These are phyloP conservation scores for Solanum aculeatissimum DNA, from an alignment of 305 asterid species.

Conservation along the genomic window DNA sequence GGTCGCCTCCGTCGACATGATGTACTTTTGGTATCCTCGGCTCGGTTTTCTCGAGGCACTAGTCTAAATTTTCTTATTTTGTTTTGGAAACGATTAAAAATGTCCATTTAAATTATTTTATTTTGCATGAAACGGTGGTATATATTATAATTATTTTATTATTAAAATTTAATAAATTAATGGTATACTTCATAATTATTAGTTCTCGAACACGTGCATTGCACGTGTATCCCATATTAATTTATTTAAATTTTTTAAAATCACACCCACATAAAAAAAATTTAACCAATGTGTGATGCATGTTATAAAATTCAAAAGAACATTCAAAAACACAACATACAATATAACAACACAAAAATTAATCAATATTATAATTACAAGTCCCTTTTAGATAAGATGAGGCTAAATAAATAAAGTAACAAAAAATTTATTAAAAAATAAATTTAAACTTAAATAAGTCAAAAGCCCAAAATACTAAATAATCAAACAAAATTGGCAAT, in stretches of 20 bases:
- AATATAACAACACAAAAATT: not conserved
- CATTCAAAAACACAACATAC: not conserved
- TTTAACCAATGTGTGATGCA: not conserved
- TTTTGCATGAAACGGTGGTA: not conserved
- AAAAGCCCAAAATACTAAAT: not conserved
- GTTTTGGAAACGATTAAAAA: not conserved
- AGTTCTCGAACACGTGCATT: not conserved
- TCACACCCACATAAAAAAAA: not conserved
- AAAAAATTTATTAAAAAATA: not conserved
- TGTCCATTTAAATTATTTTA: not conserved
- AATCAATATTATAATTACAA: not conserved
- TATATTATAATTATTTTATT: not conserved
- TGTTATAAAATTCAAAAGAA: no score
- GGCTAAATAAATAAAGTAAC: not conserved
- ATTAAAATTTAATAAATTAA: no score
- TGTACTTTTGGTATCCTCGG: not conserved
- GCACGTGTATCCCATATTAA: not conserved
- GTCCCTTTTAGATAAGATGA: not conserved
- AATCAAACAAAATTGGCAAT: no score
- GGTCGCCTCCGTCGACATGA: not conserved
- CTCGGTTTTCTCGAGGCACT: not conserved
- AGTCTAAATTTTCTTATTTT: not conserved
- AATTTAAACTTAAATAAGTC: not conserved
- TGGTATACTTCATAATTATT: no score
- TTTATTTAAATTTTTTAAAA: no score